Base-by-base conservation (phyloP, 179 eudicot genomes). In the Corrigiola litoralis region DNA sequence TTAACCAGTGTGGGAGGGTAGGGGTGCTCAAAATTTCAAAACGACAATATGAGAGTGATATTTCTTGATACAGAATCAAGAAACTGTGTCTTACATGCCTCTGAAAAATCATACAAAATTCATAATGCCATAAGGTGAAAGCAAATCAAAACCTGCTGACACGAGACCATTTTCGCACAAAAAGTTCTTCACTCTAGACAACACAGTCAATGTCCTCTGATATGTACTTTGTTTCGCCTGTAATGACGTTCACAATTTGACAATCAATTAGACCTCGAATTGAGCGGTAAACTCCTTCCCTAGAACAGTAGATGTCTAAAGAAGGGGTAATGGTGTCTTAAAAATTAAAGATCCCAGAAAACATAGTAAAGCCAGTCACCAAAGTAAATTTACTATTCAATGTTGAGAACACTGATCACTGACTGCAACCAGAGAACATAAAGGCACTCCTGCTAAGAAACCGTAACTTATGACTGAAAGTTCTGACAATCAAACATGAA, bases 181-280 rank as follows among this genome's bases (percentile, higher is more conserved):
- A 31, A 68, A 73, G 44, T 68, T 77, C 75, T 75, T 82, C 61
- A 92, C 85, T 81, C 98, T 85, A 8, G 83, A 72, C 80, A 92
- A 75, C 59, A 92, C 85, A 28, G 90, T 85, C 77, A 92, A 65
- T 28, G 96, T 87, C 42, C 90, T 88, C 41, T 92, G 98, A 67
- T 73, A 92, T 52, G 61, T 65, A 64, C 71, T 68, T 73, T 87
- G 96, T 58, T 72, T 86, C 77, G 91, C 97, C 88, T 87, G 67
- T 55, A 58, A 52, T 17, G 51, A 47, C 49, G 63, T 63, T 40
- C 23, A 34, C 14, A 33, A 23, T 61, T 38, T 31, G 27, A 40
- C 20, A 50, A 23, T 41, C 34, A 66, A 21, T 33, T 18, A 34
- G n/a, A n/a, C n/a, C n/a, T n/a, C n/a, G n/a, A 34, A 3, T 36